Evolutionary conservation across 306 rosid species (phyloP).

Genomic region (Cercis canadensis): DNA sequence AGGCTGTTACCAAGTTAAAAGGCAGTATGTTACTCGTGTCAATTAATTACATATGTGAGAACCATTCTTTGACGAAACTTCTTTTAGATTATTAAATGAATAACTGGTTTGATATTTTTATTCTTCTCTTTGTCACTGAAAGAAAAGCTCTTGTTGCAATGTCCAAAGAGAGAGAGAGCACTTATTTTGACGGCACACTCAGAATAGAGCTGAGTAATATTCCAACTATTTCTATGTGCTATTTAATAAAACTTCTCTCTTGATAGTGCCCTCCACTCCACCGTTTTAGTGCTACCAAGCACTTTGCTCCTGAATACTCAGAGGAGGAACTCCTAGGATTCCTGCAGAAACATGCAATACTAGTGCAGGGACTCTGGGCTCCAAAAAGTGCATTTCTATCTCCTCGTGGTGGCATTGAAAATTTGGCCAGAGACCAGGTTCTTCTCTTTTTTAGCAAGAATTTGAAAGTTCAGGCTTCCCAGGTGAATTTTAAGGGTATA

Average conservation of each 20-base stretch:
- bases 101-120: no score
- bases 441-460: constrained; percentile 59
- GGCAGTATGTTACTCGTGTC: no score
- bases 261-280: constrained; percentile 69
- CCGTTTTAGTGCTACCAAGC: constrained; percentile 71
- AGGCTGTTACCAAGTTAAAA: no score
- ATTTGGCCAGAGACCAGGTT: constrained; percentile 59
- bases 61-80: background rate
- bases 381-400: constrained; percentile 60
- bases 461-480: constrained; percentile 53
- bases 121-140: no score
- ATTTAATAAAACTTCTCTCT: constrained; percentile 29
- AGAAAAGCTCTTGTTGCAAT: no score
- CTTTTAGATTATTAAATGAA: no score
- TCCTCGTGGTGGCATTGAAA: constrained; percentile 37
- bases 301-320: constrained; percentile 72
- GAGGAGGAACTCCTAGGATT: constrained; percentile 59
- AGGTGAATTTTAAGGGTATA: constrained; percentile 39
- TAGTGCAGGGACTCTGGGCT: constrained; percentile 82
- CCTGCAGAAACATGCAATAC: constrained; percentile 66
- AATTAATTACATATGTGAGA: no score
- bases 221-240: constrained; percentile 23
- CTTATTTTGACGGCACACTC: constrained; percentile 25
- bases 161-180: no score
- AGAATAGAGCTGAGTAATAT: background rate